These are phyloP conservation scores for Hansenula lynferdii DNA, from an alignment of 1,139 yeast species.

Conservation along the genomic window DNA sequence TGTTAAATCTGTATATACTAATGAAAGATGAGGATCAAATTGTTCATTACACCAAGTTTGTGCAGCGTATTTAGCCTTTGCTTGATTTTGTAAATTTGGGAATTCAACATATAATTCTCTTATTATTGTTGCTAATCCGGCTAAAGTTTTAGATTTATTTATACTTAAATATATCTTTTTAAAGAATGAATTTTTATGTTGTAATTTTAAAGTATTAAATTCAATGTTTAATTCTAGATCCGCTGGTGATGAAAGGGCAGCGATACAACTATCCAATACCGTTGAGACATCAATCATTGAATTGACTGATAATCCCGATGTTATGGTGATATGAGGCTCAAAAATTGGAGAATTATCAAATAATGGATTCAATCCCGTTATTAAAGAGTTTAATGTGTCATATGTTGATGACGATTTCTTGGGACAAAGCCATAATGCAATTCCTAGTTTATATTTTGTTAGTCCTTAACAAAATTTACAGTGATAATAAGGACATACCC, in stretches of 20 bases:
- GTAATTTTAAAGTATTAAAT: constrained; percentile 16
- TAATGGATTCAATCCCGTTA: constrained; percentile 52
- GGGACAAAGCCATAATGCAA: constrained; percentile 2
- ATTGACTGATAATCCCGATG: constrained; percentile 50
- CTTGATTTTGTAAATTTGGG: constrained; percentile 23
- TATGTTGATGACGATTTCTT: not conserved
- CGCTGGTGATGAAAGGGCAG: constrained; percentile 45
- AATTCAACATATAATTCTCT: constrained; percentile 59
- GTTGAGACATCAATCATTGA: constrained; percentile 53
- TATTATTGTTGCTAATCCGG: constrained; percentile 64
- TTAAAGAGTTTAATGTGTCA: not conserved
- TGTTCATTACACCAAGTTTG: constrained; percentile 51
- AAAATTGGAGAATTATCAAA: constrained; percentile 66
- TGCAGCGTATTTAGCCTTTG: constrained; percentile 25
- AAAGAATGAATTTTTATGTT: constrained; percentile 42
- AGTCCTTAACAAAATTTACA: no score
- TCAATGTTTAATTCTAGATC: constrained; percentile 8
- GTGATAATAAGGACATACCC: not conserved
- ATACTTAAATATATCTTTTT: constrained; percentile 63
- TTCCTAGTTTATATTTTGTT: not conserved
- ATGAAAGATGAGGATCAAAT: constrained; percentile 69
- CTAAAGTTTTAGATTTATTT: constrained; percentile 47
- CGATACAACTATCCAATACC: constrained; percentile 60
- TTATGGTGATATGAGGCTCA: constrained; percentile 76
- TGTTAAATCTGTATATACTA: constrained; percentile 61